Conservation (phyloP, 2,329 filamentous ascomycete genomes). For the Cytospora mali region DNA sequence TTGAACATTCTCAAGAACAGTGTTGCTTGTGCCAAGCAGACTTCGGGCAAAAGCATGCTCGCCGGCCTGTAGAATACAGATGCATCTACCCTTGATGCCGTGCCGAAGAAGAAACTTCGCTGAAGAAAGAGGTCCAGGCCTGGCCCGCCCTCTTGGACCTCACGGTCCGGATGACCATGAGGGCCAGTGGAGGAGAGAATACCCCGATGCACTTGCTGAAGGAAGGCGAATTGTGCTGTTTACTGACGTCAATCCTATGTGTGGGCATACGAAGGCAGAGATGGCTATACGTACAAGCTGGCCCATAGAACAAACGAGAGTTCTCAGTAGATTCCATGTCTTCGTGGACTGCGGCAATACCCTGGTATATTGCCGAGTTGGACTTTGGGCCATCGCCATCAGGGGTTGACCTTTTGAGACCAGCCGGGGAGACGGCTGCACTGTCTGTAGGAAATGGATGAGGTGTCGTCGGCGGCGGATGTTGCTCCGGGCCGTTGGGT, state of each 20-base stretch:
- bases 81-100: slow-evolving; percentile 30
- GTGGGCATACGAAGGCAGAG: background rate
- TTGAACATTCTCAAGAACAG: slow-evolving; percentile 32
- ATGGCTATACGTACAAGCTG: slow-evolving; percentile 13
- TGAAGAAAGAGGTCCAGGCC: slow-evolving; percentile 37
- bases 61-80: slow-evolving; percentile 20
- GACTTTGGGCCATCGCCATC: slow-evolving; percentile 11
- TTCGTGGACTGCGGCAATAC: slow-evolving; percentile 25
- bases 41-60: slow-evolving; percentile 7
- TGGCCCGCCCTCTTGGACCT: slow-evolving; percentile 33
- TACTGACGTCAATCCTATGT: background rate
- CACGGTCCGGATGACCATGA: slow-evolving; percentile 27
- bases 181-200: slow-evolving; percentile 30
- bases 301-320: slow-evolving; percentile 25
- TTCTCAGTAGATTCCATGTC: slow-evolving; percentile 20
- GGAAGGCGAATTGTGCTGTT: slow-evolving; percentile 34
- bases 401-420: background rate
- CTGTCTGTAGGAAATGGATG: background rate
- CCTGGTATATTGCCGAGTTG: slow-evolving; percentile 25
- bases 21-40: slow-evolving; percentile 29
- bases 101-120: slow-evolving; percentile 38
- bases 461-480: background rate
- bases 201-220: slow-evolving; percentile 37
- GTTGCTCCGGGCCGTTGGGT: background rate
- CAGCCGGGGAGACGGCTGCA: background rate